phyloP scores from a whole-genome alignment of 2,329 filamentous ascomycete genomes.

The Graphium sp. region DNA sequence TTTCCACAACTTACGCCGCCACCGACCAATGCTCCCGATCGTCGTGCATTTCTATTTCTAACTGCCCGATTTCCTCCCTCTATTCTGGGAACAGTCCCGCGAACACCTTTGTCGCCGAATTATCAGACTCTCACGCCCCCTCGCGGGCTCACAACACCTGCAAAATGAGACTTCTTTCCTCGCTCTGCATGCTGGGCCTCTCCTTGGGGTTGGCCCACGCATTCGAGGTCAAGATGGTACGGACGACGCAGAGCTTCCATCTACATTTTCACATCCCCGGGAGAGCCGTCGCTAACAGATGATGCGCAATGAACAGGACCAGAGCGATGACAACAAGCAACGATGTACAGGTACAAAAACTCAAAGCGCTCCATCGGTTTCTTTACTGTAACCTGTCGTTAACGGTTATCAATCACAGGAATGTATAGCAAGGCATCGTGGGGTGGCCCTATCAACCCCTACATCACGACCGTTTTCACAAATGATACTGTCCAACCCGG shows the following conservation, averaged over 20 bases:
- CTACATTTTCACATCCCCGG: constrained; percentile 3
- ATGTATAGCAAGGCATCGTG: constrained; percentile 88
- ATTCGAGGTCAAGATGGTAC: constrained; percentile 41
- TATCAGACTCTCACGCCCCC: no score
- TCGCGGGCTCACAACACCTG: no score
- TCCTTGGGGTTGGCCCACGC: constrained; percentile 35
- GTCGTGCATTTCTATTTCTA: no score
- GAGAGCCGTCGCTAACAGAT: constrained; percentile 5
- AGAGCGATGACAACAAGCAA: constrained; percentile 61
- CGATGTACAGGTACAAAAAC: constrained; percentile 48
- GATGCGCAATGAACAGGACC: constrained; percentile 34
- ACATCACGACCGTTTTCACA: constrained; percentile 71
- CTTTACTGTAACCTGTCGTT: constrained; percentile 5
- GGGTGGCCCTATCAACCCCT: constrained; percentile 78
- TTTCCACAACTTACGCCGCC: no score
- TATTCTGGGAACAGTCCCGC: no score
- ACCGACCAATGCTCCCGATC: no score
- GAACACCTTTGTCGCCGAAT: no score
- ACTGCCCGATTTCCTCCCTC: no score
- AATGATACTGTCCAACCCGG: constrained; percentile 35
- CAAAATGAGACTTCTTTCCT: no score
- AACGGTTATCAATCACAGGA: constrained; percentile 29
- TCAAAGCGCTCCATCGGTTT: background rate
- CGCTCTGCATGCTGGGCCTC: no score
- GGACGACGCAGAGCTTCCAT: constrained; percentile 7